Percentiles rank a stretch among this genome's conserved stretches.
Evolutionary conservation across 1,284 basidiomycete genomes (phyloP).

Genomic region (Phellopilus nigrolimitatus): DNA sequence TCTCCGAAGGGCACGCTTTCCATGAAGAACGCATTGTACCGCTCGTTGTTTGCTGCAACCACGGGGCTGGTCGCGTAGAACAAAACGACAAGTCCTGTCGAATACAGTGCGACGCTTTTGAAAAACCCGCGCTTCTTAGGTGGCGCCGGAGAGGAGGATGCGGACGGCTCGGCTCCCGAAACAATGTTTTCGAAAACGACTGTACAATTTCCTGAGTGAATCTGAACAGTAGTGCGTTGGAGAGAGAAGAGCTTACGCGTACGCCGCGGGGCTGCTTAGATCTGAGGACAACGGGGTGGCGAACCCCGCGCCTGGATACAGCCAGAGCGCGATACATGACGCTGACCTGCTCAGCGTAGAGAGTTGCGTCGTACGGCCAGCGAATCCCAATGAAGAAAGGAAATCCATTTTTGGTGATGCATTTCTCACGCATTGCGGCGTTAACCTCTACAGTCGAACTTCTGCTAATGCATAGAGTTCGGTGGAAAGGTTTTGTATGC

Average conservation of each 20-base stretch:
- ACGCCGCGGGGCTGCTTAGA: slow-evolving; percentile 40
- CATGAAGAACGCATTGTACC: slow-evolving; percentile 78
- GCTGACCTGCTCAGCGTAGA: neutral
- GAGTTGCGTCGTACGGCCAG: too few species aligned
- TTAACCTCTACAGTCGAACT: too few species aligned
- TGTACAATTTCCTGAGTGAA: neutral
- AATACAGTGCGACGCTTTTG: slow-evolving; percentile 51
- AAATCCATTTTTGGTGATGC: too few species aligned
- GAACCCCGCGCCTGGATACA: slow-evolving; percentile 47
- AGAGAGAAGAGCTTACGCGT: slow-evolving; percentile 8
- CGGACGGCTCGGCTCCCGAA: slow-evolving; percentile 38
- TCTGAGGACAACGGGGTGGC: slow-evolving; percentile 36
- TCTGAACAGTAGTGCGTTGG: too few species aligned
- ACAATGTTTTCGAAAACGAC: slow-evolving; percentile 32
- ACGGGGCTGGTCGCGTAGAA: slow-evolving; percentile 80
- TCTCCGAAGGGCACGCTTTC: slow-evolving; percentile 76
- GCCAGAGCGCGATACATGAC: slow-evolving; percentile 57
- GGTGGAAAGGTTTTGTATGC: too few species aligned
- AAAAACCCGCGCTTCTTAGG: slow-evolving; percentile 53
- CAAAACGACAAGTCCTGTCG: slow-evolving; percentile 60
- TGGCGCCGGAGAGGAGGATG: slow-evolving; percentile 28
- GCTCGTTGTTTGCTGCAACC: slow-evolving; percentile 65
- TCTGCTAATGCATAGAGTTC: too few species aligned
- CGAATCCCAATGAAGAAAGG: too few species aligned
- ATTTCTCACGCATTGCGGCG: too few species aligned